Base-by-base conservation (phyloP, 1,139 yeast species). In the Pneumocystis murina region DNA sequence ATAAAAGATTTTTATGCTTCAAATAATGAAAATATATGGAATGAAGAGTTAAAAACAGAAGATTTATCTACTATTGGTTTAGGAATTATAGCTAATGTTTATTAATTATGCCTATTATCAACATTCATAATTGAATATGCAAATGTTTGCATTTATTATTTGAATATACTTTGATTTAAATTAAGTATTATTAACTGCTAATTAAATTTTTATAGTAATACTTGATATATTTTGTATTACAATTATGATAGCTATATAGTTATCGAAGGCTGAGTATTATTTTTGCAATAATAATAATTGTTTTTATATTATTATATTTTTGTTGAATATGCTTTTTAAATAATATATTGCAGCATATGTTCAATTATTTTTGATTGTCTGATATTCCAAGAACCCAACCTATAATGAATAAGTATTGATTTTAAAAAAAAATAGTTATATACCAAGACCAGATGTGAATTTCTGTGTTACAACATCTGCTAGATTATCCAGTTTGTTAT, bases 11-110 rank as follows among this genome's bases (percentile, higher is more conserved):
- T 48, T 24, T 48, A 48, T 48, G 55, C 55, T 10, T 48, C 55
- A 48, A 48, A 48, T 48, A 48, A 48, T 48, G 55, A 48, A 24
- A 48, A 48, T 48, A 48, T 48, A 48, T 48, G 55, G 55, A 48
- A 24, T 24, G 33, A 24, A 12, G 55, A 48, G 28, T 10, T 48
- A 48, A 48, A 48, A 24, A 48, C 55, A 10, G 14, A 8, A 20
- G 55, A 48, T 48, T 24, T 48, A 24, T 48, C 55, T 48, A 24
- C 33, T 24, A 28, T 48, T 48, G 55, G 55, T 4, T 24, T 48
- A 48, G 55, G 55, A 48, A 48, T 48, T 24, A 20, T 48, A 48
- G 33, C 55, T 24, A 48, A 48, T 48, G 55, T 48, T 48, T 48
- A 48, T 24, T 48, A 24, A 24, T 48, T 24, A 48, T 24, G 14